Evolutionary conservation across 306 rosid genomes (phyloP).

Genomic region (Vicia faba): DNA sequence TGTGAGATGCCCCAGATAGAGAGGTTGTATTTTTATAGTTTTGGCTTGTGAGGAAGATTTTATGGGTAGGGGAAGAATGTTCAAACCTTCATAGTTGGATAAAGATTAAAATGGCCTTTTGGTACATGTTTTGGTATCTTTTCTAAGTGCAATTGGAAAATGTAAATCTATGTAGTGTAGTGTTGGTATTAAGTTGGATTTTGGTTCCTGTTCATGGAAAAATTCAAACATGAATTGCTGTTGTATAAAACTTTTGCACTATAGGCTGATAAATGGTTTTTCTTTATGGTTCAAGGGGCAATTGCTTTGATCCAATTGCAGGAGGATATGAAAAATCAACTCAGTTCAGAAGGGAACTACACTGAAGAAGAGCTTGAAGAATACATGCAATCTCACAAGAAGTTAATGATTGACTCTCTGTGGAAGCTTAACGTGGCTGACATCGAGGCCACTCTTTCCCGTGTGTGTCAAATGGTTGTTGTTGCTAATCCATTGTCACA

Average conservation of each 20-base stretch:
- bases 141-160: too few relatives aligned
- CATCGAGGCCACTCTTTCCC: constrained; percentile 96
- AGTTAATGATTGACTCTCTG: constrained; percentile 89
- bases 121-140: too few relatives aligned
- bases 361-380: constrained; percentile 92
- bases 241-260: constrained; percentile 5
- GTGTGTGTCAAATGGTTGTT: constrained; percentile 92
- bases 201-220: too few relatives aligned
- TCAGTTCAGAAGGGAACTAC: constrained; percentile 84
- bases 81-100: too few relatives aligned
- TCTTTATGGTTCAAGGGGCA: constrained; percentile 66
- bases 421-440: constrained; percentile 99
- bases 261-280: constrained; percentile 39
- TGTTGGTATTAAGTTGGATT: too few relatives aligned
- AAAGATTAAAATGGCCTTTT: too few relatives aligned
- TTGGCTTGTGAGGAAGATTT: too few relatives aligned
- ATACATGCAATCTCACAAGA: constrained; percentile 84
- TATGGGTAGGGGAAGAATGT: too few relatives aligned
- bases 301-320: constrained; percentile 96
- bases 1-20: too few relatives aligned
- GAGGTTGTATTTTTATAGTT: too few relatives aligned
- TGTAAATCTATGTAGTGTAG: too few relatives aligned
- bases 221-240: constrained; percentile 15
- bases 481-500: constrained; percentile 32
- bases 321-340: constrained; percentile 97